These are phyloP conservation scores for Penicillium waksmanii DNA, from an alignment of 495 filamentous ascomycete genomes.

Conservation along the genomic window DNA sequence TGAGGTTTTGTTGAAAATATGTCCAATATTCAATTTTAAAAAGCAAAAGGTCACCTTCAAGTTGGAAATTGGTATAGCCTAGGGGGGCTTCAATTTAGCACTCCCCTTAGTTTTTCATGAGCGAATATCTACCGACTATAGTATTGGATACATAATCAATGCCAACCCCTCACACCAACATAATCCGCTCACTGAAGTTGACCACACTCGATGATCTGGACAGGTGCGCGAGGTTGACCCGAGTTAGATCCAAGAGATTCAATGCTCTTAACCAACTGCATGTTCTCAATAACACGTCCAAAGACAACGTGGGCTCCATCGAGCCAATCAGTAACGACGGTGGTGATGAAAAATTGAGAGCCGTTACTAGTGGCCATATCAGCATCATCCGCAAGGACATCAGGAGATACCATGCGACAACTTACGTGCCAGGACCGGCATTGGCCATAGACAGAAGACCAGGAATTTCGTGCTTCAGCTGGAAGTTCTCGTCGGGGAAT, in stretches of 20 bases:
- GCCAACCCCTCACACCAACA: no score
- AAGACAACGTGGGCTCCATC: slow-evolving; percentile 93
- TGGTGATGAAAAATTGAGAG: slow-evolving; percentile 88
- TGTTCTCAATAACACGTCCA: slow-evolving; percentile 44
- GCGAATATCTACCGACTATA: no score
- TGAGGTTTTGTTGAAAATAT: no score
- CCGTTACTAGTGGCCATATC: slow-evolving; percentile 60
- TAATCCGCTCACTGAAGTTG: not conserved
- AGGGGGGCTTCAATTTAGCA: no score
- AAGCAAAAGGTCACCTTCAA: no score
- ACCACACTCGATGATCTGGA: not conserved
- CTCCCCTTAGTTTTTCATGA: no score
- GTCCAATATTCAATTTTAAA: no score
- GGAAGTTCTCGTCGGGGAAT: slow-evolving; percentile 89
- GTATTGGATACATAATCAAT: no score
- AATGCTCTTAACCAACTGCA: not conserved
- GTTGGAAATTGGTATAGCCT: no score
- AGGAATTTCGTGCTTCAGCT: slow-evolving; percentile 72
- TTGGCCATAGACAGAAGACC: slow-evolving; percentile 92
- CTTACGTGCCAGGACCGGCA: slow-evolving; percentile 62
- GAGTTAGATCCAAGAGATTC: slow-evolving; percentile 1
- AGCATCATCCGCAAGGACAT: not conserved
- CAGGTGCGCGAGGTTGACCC: not conserved
- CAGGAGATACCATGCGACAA: not conserved
- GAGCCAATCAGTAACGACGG: slow-evolving; percentile 37